Base-by-base conservation (phyloP, 2,329 filamentous ascomycete species). In the Colletotrichum sublineola region DNA sequence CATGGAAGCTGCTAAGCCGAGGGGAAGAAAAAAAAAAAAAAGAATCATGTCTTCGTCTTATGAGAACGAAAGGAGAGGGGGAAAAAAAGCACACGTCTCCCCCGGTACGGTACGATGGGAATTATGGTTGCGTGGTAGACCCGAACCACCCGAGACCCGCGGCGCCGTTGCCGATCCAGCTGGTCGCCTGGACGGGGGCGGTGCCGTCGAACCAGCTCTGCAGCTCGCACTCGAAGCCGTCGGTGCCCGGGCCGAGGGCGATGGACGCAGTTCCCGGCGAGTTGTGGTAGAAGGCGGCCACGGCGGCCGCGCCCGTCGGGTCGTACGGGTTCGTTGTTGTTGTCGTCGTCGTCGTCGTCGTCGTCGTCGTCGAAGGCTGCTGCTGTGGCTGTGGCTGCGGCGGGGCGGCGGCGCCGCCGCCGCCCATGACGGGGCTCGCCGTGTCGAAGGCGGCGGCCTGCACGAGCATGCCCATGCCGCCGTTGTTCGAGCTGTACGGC, bases 171-270 rank as follows among this genome's bases (percentile, higher is more conserved):
- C 67, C 67, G 24, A 63, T 73, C 71, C 73, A 73, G 60, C 61
- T 64, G 2, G 63, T 73, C 18, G 63, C 58, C 40, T 74, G 71
- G 11, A 72, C 69, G 9, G 69, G 69, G 3, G 73, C 66, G 2
- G 63, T 33, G 31, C 68, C 73, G 29, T 73, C 73, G 67, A 73
- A 74, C 73, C 73, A 74, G 53, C 71, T 74, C 72, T 84, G 83
- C 63, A 87, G 75, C 76, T 87, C 86, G 11, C 77, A 79, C 73
- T 86, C 83, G 71, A 84, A 87, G 1, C 85, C 85, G 67, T 87
- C 86, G 55, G 82, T 82, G 9, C 79, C 76, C n/a, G 81, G 79
- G 2, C 77, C 78, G 5, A 83, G 76, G 50, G 75, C 61, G 48
- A 74, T 71, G 46, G 75, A 71, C 5, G 76, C 64, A n/a, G 74